Evolutionary conservation across 1,139 yeast genomes (phyloP).

Genomic region (Candida tetrigidarum): DNA sequence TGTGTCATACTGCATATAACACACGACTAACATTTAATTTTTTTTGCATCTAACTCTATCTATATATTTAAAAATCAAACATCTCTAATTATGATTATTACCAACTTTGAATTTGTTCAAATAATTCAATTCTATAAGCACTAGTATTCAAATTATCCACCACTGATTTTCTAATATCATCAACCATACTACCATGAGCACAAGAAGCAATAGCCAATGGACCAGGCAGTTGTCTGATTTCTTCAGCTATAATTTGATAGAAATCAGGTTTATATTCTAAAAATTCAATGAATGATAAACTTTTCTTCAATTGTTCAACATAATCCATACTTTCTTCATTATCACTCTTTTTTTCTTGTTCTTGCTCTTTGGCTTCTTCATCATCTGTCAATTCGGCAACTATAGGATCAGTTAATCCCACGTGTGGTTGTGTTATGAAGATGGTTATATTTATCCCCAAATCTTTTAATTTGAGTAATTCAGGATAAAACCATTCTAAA

Average conservation of each 20-base stretch:
- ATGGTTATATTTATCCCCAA: slow-evolving; percentile 33
- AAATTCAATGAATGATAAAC: slow-evolving; percentile 31
- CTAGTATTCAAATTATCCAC: slow-evolving; percentile 32
- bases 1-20: no score
- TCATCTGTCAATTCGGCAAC: slow-evolving; percentile 17
- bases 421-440: slow-evolving; percentile 41
- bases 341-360: slow-evolving; percentile 18
- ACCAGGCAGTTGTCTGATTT: slow-evolving; percentile 33
- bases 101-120: slow-evolving; percentile 39
- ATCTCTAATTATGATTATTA: slow-evolving; percentile 12
- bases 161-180: slow-evolving; percentile 38
- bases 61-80: no score
- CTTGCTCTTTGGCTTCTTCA: slow-evolving; percentile 21
- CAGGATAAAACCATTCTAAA: slow-evolving; percentile 55
- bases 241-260: slow-evolving; percentile 34
- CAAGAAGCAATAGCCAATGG: slow-evolving; percentile 43
- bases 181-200: slow-evolving; percentile 48
- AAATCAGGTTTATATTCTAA: slow-evolving; percentile 49
- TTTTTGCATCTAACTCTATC: no score
- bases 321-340: slow-evolving; percentile 21
- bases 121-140: slow-evolving; percentile 41
- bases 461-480: slow-evolving; percentile 32
- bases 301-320: slow-evolving; percentile 21
- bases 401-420: slow-evolving; percentile 18
- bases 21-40: slow-evolving; percentile 36